Evolutionary conservation across 169 alveolate species (phyloP).

Genomic region (Plasmodium gallinaceum): DNA sequence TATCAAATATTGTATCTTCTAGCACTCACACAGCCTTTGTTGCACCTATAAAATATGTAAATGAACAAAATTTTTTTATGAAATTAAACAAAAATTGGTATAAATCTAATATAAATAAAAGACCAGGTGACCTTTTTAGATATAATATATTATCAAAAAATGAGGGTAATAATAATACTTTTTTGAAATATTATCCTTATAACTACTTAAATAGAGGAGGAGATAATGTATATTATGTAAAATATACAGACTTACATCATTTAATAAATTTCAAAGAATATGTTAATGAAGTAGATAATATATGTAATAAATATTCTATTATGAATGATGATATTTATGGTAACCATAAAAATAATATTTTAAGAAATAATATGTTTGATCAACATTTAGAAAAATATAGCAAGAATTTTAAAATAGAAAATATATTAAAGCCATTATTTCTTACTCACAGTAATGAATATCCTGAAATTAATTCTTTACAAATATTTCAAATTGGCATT

Average conservation of each 20-base stretch:
- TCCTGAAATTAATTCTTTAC: slow-evolving; percentile 11
- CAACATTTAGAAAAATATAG: background rate
- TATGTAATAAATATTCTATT: background rate
- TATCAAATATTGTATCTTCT: slow-evolving; percentile 45
- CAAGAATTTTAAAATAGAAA: background rate
- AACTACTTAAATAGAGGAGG: slow-evolving; percentile 59
- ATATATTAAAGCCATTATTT: slow-evolving; percentile 41
- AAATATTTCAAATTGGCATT: slow-evolving; percentile 47
- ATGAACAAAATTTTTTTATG: background rate
- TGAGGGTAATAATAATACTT: background rate
- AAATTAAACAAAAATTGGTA: background rate
- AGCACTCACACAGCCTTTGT: slow-evolving; percentile 62
- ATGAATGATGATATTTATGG: background rate
- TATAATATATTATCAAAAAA: slow-evolving; percentile 14
- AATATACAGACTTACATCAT: slow-evolving; percentile 38
- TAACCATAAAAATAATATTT: slow-evolving; percentile 8
- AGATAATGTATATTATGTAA: slow-evolving; percentile 58
- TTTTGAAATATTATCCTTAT: slow-evolving; percentile 21
- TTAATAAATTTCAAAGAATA: slow-evolving; percentile 4
- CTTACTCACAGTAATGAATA: slow-evolving; percentile 11
- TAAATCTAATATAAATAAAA: background rate
- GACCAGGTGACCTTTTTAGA: slow-evolving; percentile 30
- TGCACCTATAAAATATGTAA: slow-evolving; percentile 41
- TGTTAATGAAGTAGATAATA: background rate
- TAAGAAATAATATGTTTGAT: background rate